Percentiles rank a stretch among this genome's conserved stretches.
phyloP scores from a whole-genome alignment of 2,329 filamentous ascomycete species.

The Penicillium sp. region DNA sequence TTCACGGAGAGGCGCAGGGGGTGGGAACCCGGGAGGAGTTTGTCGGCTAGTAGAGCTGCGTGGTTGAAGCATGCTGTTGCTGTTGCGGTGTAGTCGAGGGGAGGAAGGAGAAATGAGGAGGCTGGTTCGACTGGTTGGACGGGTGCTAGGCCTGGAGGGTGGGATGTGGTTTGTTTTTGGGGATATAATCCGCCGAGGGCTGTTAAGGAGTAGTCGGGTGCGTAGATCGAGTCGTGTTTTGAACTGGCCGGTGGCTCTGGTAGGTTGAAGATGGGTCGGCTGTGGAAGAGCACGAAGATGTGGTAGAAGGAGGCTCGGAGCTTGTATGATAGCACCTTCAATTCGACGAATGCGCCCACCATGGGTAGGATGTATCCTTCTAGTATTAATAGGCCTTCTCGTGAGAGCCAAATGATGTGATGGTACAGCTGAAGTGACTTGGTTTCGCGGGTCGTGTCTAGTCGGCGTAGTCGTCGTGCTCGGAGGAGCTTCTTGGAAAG shows the following conservation, averaged over 20 bases:
- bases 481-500: constrained; percentile 77
- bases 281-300: constrained; percentile 94
- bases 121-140: constrained; percentile 31
- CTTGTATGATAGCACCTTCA: constrained; percentile 87
- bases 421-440: constrained; percentile 78
- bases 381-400: constrained; percentile 82
- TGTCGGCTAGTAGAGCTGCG: constrained; percentile 68
- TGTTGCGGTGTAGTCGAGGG: constrained; percentile 75
- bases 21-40: constrained; percentile 77
- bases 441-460: constrained; percentile 73
- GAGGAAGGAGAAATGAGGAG: constrained; percentile 73
- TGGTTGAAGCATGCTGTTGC: constrained; percentile 76
- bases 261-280: constrained; percentile 70
- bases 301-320: constrained; percentile 92
- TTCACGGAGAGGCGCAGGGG: constrained; percentile 85
- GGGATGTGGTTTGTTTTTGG: constrained; percentile 1
- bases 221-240: constrained; percentile 37
- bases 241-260: constrained; percentile 40
- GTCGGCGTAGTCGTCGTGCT: constrained; percentile 74
- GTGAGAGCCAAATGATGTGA: constrained; percentile 91
- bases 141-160: constrained; percentile 38
- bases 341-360: constrained; percentile 71
- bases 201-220: constrained; percentile 33
- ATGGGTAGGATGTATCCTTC: constrained; percentile 82
- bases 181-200: constrained; percentile 24